phyloP scores from a whole-genome alignment of 345 rosid species.

The Eucalyptus virginea region DNA sequence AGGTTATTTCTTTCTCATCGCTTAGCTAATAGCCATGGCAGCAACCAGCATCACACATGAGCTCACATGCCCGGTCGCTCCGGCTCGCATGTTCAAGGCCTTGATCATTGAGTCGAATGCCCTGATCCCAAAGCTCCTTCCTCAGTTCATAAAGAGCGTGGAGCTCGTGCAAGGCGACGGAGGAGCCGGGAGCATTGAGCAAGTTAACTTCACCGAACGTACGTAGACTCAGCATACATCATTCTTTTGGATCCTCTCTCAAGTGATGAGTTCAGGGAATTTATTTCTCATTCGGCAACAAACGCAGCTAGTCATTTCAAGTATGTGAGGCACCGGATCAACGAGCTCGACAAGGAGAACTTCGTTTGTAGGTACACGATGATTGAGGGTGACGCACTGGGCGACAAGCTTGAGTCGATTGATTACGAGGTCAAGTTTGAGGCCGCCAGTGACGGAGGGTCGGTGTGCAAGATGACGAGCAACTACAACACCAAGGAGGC shows the following conservation, averaged over 20 bases:
- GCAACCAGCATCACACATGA: slow-evolving; percentile 5
- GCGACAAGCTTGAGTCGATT: slow-evolving; percentile 9
- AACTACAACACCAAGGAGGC: slow-evolving; percentile 10
- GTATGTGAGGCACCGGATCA: too few relatives aligned
- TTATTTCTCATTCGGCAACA: neutral
- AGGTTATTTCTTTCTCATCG: neutral
- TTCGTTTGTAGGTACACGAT: too few relatives aligned
- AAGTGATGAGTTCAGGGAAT: neutral
- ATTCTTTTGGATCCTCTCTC: neutral
- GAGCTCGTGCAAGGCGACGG: slow-evolving; percentile 12
- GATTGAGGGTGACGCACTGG: slow-evolving; percentile 4
- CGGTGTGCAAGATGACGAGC: neutral
- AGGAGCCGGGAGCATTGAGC: slow-evolving; percentile 17
- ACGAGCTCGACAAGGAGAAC: too few relatives aligned
- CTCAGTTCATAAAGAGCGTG: slow-evolving; percentile 5
- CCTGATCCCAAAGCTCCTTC: slow-evolving; percentile 9
- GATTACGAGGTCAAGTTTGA: slow-evolving; percentile 12
- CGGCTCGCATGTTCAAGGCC: slow-evolving; percentile 20
- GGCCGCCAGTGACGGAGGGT: slow-evolving; percentile 7
- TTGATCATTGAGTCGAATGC: slow-evolving; percentile 1
- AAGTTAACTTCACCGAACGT: slow-evolving; percentile 17
- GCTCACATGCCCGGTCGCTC: neutral
- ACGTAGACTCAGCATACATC: neutral
- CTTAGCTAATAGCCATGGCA: neutral
- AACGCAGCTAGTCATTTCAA: too few relatives aligned